Evolutionary conservation across 805 yeast species (phyloP).

Genomic region (Starmerella stigmatis): DNA sequence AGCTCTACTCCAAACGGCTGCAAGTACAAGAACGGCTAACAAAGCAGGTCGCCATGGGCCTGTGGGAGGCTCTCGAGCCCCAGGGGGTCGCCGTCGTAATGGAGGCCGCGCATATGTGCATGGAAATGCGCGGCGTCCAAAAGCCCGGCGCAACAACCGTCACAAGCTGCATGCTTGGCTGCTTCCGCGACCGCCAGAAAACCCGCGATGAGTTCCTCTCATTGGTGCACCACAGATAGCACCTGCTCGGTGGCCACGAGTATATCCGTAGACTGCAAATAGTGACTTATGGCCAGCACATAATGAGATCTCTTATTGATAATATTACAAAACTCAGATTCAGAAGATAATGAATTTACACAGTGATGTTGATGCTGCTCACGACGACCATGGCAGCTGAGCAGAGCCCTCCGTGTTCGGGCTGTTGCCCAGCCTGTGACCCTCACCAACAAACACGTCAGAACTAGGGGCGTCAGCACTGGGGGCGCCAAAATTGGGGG

Average conservation of each 20-base stretch:
- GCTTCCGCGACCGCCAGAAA: conserved; percentile 85
- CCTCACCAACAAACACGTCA: conserved; percentile 8
- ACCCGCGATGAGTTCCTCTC: conserved; percentile 94
- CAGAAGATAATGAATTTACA: no score
- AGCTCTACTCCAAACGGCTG: conserved; percentile 88
- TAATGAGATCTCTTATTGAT: no score
- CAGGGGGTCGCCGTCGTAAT: conserved; percentile 97
- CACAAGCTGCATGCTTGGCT: conserved; percentile 95
- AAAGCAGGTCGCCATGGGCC: conserved; percentile 93
- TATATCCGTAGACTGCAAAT: no score
- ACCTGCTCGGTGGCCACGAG: no score
- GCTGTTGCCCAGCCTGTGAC: conserved; percentile 6
- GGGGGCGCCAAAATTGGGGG: no score
- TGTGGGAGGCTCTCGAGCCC: conserved; percentile 82
- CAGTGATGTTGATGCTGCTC: no score
- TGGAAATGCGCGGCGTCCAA: conserved; percentile 97
- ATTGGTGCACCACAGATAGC: conserved; percentile 34
- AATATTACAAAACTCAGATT: no score
- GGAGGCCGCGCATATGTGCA: conserved; percentile 97
- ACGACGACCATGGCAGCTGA: conserved; percentile 3
- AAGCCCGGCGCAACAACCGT: conserved; percentile 88
- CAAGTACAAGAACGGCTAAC: conserved; percentile 98
- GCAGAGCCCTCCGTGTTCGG: neutral
- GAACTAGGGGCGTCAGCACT: no score
- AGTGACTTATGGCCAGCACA: no score